Percentiles rank a stretch among this genome's conserved stretches.
These are phyloP conservation scores for Candida germanica DNA, from an alignment of 805 yeast genomes.

Conservation along the genomic window DNA sequence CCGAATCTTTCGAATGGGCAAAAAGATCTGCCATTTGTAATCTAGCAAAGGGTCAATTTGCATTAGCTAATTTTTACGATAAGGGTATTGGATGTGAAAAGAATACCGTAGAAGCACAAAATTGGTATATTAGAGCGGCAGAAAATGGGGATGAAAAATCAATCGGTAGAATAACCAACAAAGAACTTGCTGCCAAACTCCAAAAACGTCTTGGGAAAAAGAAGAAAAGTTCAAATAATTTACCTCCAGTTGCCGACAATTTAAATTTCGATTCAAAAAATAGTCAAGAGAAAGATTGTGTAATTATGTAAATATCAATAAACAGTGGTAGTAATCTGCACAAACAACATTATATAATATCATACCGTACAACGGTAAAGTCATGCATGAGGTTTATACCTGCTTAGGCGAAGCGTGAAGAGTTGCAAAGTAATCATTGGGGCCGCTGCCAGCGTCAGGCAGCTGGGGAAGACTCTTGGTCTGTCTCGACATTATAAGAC, in stretches of 20 bases:
- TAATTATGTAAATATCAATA: no score
- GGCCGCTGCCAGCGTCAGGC: no score
- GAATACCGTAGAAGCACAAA: conserved; percentile 54
- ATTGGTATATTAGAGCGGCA: conserved; percentile 77
- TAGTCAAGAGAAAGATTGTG: conserved; percentile 40
- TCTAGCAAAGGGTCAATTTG: conserved; percentile 77
- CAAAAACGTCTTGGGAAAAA: conserved; percentile 30
- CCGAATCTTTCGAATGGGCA: conserved; percentile 95
- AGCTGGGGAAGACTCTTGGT: no score
- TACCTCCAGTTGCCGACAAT: conserved; percentile 5
- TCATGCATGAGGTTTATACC: no score
- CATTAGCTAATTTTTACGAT: conserved; percentile 79
- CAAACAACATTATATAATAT: no score
- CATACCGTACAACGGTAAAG: no score
- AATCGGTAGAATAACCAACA: conserved; percentile 29
- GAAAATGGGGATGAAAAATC: conserved; percentile 47
- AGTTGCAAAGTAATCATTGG: no score
- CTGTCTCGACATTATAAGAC: no score
- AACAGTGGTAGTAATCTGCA: no score
- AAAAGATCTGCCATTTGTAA: conserved; percentile 75
- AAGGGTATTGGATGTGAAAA: conserved; percentile 81
- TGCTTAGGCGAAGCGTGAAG: no score
- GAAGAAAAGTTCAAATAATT: conserved; percentile 5
- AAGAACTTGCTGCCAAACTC: conserved; percentile 27
- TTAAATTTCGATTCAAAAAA: conserved; percentile 5